Conservation (phyloP, 805 yeast genomes). For the Cyberlindnera veronae region DNA sequence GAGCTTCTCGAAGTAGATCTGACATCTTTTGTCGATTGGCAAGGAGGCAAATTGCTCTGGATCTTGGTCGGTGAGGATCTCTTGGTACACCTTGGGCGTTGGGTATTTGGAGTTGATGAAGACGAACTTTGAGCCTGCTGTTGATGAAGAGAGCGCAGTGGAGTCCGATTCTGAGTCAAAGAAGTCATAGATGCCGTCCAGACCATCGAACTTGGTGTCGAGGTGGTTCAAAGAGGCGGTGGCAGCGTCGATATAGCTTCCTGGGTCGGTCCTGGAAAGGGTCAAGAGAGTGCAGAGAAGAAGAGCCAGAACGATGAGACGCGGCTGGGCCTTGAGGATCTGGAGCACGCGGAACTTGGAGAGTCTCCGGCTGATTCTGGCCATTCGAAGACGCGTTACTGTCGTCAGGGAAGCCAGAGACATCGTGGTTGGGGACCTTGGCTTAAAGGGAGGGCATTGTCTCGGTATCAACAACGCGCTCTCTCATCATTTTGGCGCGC, state of each 20-base stretch:
- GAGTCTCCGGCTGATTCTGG: background rate
- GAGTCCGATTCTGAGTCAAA: constrained; percentile 1
- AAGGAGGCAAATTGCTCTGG: constrained; percentile 18
- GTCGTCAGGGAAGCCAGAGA: too few species aligned
- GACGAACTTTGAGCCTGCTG: constrained; percentile 10
- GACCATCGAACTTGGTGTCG: background rate
- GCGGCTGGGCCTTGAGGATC: constrained; percentile 1
- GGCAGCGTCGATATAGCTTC: background rate
- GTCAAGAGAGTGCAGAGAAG: background rate
- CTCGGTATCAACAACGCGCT: too few species aligned
- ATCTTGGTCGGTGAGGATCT: constrained; percentile 11
- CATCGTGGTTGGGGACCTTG: too few species aligned
- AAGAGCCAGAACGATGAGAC: background rate
- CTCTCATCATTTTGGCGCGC: background rate
- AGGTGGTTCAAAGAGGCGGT: background rate
- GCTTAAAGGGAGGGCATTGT: too few species aligned
- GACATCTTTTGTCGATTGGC: constrained; percentile 18
- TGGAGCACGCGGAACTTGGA: background rate
- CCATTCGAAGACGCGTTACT: background rate
- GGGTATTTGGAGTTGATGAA: constrained; percentile 24
- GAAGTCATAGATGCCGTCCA: constrained; percentile 6
- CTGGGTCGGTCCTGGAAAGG: background rate
- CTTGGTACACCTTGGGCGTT: constrained; percentile 18
- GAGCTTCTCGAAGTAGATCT: constrained; percentile 19
- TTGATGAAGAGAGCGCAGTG: background rate